These are phyloP conservation scores for Annulohypoxylon maeteangense DNA, from an alignment of 495 filamentous ascomycete species.

Conservation along the genomic window DNA sequence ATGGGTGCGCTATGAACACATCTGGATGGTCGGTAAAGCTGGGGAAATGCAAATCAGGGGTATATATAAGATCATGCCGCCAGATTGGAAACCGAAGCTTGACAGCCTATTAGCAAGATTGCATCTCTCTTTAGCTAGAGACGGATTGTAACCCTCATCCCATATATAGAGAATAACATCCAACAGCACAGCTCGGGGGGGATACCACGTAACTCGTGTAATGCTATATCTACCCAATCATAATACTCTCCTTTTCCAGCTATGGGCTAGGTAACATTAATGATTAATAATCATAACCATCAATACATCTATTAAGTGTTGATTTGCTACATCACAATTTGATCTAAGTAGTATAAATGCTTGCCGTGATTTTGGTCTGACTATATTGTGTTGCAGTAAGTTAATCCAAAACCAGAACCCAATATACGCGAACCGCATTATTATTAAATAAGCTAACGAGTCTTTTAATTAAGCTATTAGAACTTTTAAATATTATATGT, in stretches of 20 bases:
- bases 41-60: constrained; percentile 54
- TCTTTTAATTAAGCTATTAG: too few species aligned
- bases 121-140: neutral
- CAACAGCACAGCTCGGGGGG: neutral
- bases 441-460: too few species aligned
- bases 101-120: constrained; percentile 42
- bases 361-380: too few species aligned
- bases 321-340: too few species aligned
- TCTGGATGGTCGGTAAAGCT: constrained; percentile 55
- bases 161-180: neutral
- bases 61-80: constrained; percentile 52
- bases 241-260: neutral
- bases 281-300: neutral
- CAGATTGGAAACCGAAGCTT: constrained; percentile 53
- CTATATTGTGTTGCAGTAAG: too few species aligned
- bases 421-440: too few species aligned
- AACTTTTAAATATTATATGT: neutral
- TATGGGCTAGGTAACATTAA: neutral
- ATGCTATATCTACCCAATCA: neutral
- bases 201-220: neutral
- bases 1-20: constrained; percentile 46
- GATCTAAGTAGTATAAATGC: too few species aligned
- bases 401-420: too few species aligned
- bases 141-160: neutral
- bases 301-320: neutral